Percentiles rank a stretch among this genome's conserved stretches.
These are phyloP conservation scores for Chrysochromulina tobinii DNA, from an alignment of 78 protist genomes.

Conservation along the genomic window DNA sequence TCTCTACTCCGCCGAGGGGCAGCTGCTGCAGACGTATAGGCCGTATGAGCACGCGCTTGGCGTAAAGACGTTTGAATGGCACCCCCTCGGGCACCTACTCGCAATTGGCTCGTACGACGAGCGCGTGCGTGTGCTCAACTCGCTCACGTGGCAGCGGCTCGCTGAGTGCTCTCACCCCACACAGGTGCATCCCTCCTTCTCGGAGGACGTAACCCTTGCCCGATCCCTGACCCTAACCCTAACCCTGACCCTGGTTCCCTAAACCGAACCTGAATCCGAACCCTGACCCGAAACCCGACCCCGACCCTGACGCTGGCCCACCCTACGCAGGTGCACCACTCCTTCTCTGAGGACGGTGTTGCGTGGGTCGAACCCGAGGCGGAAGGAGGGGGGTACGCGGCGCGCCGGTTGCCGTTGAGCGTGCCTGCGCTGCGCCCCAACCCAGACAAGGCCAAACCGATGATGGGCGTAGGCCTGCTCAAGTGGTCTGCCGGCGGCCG, in stretches of 20 bases:
- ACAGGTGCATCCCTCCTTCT: no score
- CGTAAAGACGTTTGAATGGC: not conserved
- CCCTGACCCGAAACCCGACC: no score
- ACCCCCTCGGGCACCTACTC: not conserved
- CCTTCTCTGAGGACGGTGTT: no score
- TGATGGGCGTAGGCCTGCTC: not conserved
- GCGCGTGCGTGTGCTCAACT: not conserved
- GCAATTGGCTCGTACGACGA: not conserved
- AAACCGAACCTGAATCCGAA: no score
- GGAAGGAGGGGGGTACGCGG: not conserved
- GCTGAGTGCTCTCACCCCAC: not conserved
- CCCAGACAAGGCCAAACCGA: no score
- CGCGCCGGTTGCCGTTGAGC: not conserved
- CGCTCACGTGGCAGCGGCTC: not conserved
- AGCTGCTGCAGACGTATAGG: not conserved
- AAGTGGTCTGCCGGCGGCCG: not conserved
- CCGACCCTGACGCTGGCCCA: no score
- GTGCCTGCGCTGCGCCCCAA: not conserved
- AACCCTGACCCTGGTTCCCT: no score
- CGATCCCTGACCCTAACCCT: no score
- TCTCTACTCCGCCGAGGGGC: not conserved
- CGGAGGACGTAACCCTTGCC: no score
- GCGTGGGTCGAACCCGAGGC: no score
- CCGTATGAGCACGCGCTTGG: not conserved
- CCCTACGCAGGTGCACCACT: no score